phyloP scores from a whole-genome alignment of 2,329 filamentous ascomycete genomes.

The Aspergillus piperis region DNA sequence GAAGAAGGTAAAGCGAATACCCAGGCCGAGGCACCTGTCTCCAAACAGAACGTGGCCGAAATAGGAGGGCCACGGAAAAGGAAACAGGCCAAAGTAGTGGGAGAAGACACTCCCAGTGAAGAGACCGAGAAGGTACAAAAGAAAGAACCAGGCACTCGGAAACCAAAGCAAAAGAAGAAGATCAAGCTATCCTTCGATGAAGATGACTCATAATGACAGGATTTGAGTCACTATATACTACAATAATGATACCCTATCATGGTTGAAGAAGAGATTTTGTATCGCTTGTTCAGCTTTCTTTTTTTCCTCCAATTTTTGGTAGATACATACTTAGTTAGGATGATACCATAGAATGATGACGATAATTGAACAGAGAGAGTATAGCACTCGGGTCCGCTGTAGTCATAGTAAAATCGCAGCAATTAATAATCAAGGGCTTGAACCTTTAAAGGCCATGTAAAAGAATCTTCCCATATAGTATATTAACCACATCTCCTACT shows the following conservation, averaged over 20 bases:
- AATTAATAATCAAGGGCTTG: slow-evolving; percentile 14
- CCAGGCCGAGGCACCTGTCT: slow-evolving; percentile 16
- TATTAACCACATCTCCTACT: not conserved
- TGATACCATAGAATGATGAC: not conserved
- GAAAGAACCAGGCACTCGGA: slow-evolving; percentile 30
- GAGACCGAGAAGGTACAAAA: slow-evolving; percentile 25
- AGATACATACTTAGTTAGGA: not conserved
- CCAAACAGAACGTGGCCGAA: slow-evolving; percentile 42
- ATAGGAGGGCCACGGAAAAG: slow-evolving; percentile 46
- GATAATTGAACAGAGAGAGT: not conserved
- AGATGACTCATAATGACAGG: slow-evolving; percentile 13
- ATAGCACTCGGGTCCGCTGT: not conserved
- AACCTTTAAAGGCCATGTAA: not conserved
- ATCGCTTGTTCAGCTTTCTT: not conserved
- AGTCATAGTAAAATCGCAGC: not conserved
- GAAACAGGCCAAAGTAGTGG: slow-evolving; percentile 45
- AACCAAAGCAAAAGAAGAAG: slow-evolving; percentile 45
- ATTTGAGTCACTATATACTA: slow-evolving; percentile 5
- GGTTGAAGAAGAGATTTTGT: not conserved
- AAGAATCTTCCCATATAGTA: not conserved
- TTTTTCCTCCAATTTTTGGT: not conserved
- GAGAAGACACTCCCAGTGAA: slow-evolving; percentile 30
- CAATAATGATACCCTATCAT: slow-evolving; percentile 1
- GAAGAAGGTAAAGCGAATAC: slow-evolving; percentile 18
- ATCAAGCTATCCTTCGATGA: slow-evolving; percentile 49